Conservation (phyloP, 2,329 filamentous ascomycete genomes). For the Coleophoma cylindrospora region DNA sequence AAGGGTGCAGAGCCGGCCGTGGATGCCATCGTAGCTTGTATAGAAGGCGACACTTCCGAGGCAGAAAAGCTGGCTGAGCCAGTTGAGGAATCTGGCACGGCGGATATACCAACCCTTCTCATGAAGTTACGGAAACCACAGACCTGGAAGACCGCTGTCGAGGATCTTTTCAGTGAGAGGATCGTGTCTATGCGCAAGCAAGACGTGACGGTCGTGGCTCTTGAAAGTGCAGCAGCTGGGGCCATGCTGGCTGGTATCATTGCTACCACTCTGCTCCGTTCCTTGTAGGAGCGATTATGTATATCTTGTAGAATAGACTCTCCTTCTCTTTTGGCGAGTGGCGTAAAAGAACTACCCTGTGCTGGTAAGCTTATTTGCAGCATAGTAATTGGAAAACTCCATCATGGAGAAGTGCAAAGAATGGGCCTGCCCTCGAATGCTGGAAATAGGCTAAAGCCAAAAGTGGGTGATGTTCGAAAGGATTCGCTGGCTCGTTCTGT, state of each 20-base stretch:
- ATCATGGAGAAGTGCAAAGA: too few species aligned
- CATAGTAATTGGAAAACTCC: too few species aligned
- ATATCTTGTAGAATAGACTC: too few species aligned
- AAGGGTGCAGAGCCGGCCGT: constrained; percentile 12
- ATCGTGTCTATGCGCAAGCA: constrained; percentile 59
- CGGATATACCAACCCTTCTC: constrained; percentile 11
- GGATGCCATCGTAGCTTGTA: constrained; percentile 15
- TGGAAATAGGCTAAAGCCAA: too few species aligned
- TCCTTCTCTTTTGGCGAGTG: too few species aligned
- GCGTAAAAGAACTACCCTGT: too few species aligned
- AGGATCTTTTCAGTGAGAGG: constrained; percentile 63
- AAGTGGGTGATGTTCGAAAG: too few species aligned
- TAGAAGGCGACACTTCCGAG: constrained; percentile 6
- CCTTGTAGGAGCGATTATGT: constrained; percentile 8
- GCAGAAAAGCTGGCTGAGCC: constrained; percentile 11
- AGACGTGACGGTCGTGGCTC: constrained; percentile 63
- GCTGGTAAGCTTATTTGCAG: too few species aligned
- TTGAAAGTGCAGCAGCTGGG: constrained; percentile 65
- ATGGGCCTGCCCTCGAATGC: too few species aligned
- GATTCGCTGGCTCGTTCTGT: too few species aligned
- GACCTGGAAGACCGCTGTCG: constrained; percentile 43
- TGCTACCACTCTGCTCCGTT: constrained; percentile 21
- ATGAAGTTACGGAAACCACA: constrained; percentile 12
- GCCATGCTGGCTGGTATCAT: constrained; percentile 49
- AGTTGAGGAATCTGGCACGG: constrained; percentile 11